A percentile compares a stretch with the other conserved stretches of the same genome.
Conservation (phyloP, 2,329 filamentous ascomycete genomes). For the Gyromitra esculenta region DNA sequence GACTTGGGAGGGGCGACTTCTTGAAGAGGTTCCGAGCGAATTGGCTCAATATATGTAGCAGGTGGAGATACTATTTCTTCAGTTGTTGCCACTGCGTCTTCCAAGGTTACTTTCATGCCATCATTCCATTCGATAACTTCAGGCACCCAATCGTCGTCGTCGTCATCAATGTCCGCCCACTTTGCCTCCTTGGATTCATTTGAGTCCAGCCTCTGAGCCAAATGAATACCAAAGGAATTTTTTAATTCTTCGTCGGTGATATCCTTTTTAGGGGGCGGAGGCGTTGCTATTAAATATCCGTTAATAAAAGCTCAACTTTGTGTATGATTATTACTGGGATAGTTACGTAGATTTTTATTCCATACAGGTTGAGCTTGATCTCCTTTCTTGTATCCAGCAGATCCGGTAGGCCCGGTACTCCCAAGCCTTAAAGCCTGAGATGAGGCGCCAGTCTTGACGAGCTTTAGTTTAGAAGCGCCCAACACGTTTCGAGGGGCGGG, state of each 20-base stretch:
- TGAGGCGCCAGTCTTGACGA: constrained; percentile 55
- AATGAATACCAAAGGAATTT: constrained; percentile 85
- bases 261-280: constrained; percentile 76
- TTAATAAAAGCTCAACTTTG: constrained; percentile 18
- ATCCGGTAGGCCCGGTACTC: constrained; percentile 52
- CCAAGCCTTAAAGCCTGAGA: constrained; percentile 49
- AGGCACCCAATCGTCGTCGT: constrained; percentile 86
- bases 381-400: constrained; percentile 50
- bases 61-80: constrained; percentile 57
- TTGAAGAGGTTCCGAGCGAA: constrained; percentile 27
- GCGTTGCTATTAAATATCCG: constrained; percentile 62
- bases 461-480: constrained; percentile 56
- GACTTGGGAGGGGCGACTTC: constrained; percentile 53
- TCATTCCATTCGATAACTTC: constrained; percentile 89
- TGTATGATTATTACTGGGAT: constrained; percentile 17
- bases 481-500: constrained; percentile 35
- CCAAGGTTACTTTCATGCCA: constrained; percentile 81
- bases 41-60: constrained; percentile 57
- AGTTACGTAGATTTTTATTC: constrained; percentile 87
- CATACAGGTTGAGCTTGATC: constrained; percentile 66
- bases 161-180: constrained; percentile 90
- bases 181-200: constrained; percentile 77
- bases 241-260: constrained; percentile 85
- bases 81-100: constrained; percentile 63
- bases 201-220: constrained; percentile 79